phyloP scores from a whole-genome alignment of 2,329 filamentous ascomycete species.

The Aspergillus ochraceoroseus region DNA sequence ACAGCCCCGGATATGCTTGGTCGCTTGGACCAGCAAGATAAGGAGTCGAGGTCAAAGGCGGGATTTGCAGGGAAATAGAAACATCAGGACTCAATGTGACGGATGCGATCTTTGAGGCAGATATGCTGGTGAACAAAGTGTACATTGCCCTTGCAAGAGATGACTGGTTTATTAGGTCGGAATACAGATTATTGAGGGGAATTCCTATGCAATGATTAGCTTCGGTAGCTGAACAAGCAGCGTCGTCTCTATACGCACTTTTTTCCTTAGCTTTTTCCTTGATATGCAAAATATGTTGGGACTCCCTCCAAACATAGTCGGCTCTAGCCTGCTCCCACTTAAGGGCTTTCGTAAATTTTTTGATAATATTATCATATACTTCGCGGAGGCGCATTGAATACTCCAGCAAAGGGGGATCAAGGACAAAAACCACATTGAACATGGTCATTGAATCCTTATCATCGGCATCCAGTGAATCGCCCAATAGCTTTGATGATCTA shows the following conservation, averaged over 20 bases:
- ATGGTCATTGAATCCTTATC: constrained; percentile 72
- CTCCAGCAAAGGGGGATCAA: constrained; percentile 74
- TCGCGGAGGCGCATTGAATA: constrained; percentile 67
- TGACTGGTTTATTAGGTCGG: constrained; percentile 54
- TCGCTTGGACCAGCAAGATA: constrained; percentile 67
- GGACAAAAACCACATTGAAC: constrained; percentile 95
- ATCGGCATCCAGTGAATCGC: constrained; percentile 27
- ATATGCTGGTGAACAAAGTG: constrained; percentile 75
- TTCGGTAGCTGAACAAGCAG: not conserved
- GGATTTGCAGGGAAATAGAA: constrained; percentile 60
- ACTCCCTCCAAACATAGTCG: constrained; percentile 88
- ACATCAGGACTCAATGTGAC: constrained; percentile 64
- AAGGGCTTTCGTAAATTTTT: constrained; percentile 85
- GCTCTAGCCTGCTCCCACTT: constrained; percentile 88
- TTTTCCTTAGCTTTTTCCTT: constrained; percentile 74
- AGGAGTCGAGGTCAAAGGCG: constrained; percentile 60
- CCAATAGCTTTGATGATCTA: constrained; percentile 20
- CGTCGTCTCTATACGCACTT: constrained; percentile 32
- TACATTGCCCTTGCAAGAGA: constrained; percentile 77
- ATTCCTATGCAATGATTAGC: constrained; percentile 28
- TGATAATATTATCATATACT: constrained; percentile 83
- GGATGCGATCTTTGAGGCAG: constrained; percentile 78
- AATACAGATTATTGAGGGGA: constrained; percentile 38
- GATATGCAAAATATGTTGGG: constrained; percentile 71
- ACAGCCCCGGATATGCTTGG: constrained; percentile 67